Conservation (phyloP, 2,329 filamentous ascomycete genomes). For the Orbilia javanica region DNA sequence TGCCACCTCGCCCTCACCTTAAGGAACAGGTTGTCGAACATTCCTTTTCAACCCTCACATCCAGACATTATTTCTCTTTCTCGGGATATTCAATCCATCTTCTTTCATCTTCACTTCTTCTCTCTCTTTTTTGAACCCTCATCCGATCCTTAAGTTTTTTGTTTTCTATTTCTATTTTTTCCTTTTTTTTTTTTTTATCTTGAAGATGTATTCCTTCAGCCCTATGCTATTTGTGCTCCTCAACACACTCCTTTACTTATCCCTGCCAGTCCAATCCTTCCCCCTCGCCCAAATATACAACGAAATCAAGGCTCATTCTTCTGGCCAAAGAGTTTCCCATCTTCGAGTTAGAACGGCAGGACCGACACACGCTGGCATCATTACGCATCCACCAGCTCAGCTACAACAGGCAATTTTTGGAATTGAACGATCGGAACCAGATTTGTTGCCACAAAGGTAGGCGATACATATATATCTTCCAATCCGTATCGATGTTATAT, state of each 20-base stretch:
- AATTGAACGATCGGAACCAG: slow-evolving; percentile 23
- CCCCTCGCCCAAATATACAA: slow-evolving; percentile 35
- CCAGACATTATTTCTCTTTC: neutral
- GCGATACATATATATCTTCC: neutral
- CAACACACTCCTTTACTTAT: slow-evolving; percentile 56
- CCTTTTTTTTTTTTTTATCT: slow-evolving; percentile 22
- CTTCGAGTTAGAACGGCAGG: slow-evolving; percentile 52
- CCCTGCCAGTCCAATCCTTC: slow-evolving; percentile 48
- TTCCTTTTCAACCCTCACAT: slow-evolving; percentile 16
- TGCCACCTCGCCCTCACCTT: slow-evolving; percentile 38
- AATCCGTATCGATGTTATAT: too few relatives aligned
- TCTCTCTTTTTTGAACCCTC: slow-evolving; percentile 2
- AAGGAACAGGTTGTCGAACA: slow-evolving; percentile 21
- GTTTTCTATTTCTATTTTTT: slow-evolving; percentile 38
- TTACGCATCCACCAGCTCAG: slow-evolving; percentile 52
- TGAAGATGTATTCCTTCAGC: slow-evolving; percentile 36
- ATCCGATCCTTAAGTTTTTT: slow-evolving; percentile 17
- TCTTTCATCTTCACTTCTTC: slow-evolving; percentile 18
- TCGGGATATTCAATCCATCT: slow-evolving; percentile 23
- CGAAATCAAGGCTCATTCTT: slow-evolving; percentile 15
- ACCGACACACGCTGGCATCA: slow-evolving; percentile 58
- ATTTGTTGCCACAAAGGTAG: slow-evolving; percentile 44
- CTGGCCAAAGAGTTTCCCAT: slow-evolving; percentile 33
- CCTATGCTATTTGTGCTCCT: slow-evolving; percentile 32
- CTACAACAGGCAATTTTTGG: slow-evolving; percentile 50